Conservation (phyloP, 495 filamentous ascomycete species). For the Penicilliopsis zonata region DNA sequence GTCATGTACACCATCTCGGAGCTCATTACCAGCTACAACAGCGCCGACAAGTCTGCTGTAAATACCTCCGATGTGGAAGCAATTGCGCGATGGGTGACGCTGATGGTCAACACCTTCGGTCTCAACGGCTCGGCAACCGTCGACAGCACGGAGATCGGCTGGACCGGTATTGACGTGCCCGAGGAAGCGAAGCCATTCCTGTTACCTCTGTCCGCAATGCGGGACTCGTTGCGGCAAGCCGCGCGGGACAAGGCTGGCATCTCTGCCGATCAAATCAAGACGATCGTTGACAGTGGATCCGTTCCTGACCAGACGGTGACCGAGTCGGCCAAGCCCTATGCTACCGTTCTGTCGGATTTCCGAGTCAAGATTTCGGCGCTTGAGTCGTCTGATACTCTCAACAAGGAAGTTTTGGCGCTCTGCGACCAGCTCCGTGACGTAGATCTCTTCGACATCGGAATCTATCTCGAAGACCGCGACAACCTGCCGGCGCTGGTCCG, state of each 20-base stretch:
- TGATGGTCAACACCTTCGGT: constrained; percentile 73
- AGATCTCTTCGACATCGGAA: constrained; percentile 63
- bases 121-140: constrained; percentile 55
- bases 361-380: constrained; percentile 30
- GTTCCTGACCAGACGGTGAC: constrained; percentile 11
- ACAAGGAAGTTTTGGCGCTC: constrained; percentile 53
- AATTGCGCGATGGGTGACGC: constrained; percentile 70
- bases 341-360: constrained; percentile 23
- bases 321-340: constrained; percentile 24
- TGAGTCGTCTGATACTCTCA: constrained; percentile 26
- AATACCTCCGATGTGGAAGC: constrained; percentile 42
- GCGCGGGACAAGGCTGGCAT: constrained; percentile 18
- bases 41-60: constrained; percentile 45
- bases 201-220: constrained; percentile 48
- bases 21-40: constrained; percentile 64
- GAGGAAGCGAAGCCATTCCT: constrained; percentile 51
- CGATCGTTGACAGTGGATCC: constrained; percentile 14
- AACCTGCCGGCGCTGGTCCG: constrained; percentile 66
- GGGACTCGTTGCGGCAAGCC: constrained; percentile 52
- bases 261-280: constrained; percentile 16
- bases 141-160: constrained; percentile 56
- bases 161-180: constrained; percentile 61
- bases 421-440: constrained; percentile 72
- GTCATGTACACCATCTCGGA: constrained; percentile 65
- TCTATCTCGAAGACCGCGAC: constrained; percentile 82